Conservation (phyloP, 2,329 filamentous ascomycete species). For the Epichloe typhina region DNA sequence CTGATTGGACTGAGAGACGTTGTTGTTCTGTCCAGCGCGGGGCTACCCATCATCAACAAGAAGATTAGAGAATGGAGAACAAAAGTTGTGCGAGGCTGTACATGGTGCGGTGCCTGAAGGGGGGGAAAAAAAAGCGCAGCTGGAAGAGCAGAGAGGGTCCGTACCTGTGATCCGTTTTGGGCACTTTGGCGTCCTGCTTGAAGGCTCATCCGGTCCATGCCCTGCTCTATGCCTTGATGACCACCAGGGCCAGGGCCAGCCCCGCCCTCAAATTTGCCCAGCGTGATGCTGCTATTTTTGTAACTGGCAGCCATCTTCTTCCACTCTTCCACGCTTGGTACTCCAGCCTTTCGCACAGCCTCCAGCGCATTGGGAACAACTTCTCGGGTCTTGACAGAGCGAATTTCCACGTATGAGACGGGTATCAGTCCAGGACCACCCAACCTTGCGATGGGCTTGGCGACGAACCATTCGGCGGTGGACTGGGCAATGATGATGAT, state of each 20-base stretch:
- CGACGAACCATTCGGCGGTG: constrained; percentile 98
- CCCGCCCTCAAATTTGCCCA: constrained; percentile 73
- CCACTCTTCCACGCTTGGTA: constrained; percentile 95
- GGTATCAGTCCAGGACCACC: constrained; percentile 92
- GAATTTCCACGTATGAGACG: constrained; percentile 90
- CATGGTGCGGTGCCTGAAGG: not conserved
- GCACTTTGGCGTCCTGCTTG: constrained; percentile 19
- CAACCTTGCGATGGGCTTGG: constrained; percentile 95
- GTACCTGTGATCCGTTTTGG: constrained; percentile 16
- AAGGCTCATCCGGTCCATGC: constrained; percentile 70
- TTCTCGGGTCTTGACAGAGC: constrained; percentile 81
- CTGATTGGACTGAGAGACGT: constrained; percentile 20
- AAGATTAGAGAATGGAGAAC: not conserved
- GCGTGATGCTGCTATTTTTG: constrained; percentile 95
- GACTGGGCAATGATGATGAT: constrained; percentile 98
- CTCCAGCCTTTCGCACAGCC: constrained; percentile 75
- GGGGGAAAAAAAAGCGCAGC: not conserved
- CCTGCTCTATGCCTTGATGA: constrained; percentile 43
- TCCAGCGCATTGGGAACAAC: constrained; percentile 71
- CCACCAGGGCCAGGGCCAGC: constrained; percentile 24
- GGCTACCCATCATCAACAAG: not conserved
- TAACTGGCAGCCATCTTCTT: constrained; percentile 99
- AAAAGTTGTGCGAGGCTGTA: too few species aligned
- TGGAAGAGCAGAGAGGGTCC: not conserved
- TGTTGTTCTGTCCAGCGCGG: constrained; percentile 15